Evolutionary conservation across 2,329 filamentous ascomycete genomes (phyloP).

Genomic region (Eurotiales sp.): DNA sequence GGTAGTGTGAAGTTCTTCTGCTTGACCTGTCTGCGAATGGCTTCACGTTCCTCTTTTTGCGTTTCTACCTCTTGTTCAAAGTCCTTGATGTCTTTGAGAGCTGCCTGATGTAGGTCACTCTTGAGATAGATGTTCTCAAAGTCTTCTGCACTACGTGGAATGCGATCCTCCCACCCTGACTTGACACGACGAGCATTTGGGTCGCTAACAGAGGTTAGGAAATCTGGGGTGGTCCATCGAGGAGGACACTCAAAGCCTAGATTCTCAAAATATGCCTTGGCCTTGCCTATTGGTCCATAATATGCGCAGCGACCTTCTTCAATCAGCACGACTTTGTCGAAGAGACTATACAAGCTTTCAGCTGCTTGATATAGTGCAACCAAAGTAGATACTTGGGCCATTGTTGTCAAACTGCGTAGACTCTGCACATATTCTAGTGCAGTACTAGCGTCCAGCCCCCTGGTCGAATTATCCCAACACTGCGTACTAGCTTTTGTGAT

Average conservation of each 20-base stretch:
- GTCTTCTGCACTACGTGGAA: slow-evolving; percentile 53
- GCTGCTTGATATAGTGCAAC: slow-evolving; percentile 70
- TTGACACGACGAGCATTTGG: slow-evolving; percentile 55
- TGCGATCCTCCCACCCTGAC: slow-evolving; percentile 54
- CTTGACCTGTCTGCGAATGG: slow-evolving; percentile 33
- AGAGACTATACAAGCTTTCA: slow-evolving; percentile 50
- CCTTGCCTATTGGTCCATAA: slow-evolving; percentile 61
- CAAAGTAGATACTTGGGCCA: slow-evolving; percentile 58
- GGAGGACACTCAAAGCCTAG: slow-evolving; percentile 70
- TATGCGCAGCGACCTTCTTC: slow-evolving; percentile 69
- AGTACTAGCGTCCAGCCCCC: slow-evolving; percentile 69
- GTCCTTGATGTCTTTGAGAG: slow-evolving; percentile 48
- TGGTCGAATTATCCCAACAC: slow-evolving; percentile 74
- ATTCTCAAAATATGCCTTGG: slow-evolving; percentile 65
- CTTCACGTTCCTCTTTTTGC: slow-evolving; percentile 40
- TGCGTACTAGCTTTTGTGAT: slow-evolving; percentile 62
- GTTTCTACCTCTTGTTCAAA: slow-evolving; percentile 51
- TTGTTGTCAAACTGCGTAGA: slow-evolving; percentile 61
- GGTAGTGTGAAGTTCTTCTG: slow-evolving; percentile 53
- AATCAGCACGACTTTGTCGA: slow-evolving; percentile 66
- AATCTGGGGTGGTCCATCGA: slow-evolving; percentile 70
- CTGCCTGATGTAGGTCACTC: slow-evolving; percentile 43
- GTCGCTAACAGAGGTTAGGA: slow-evolving; percentile 70
- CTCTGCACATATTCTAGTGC: slow-evolving; percentile 70
- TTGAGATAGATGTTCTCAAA: slow-evolving; percentile 52